Percentiles rank a stretch among this genome's conserved stretches.
Evolutionary conservation across 805 yeast species (phyloP).

Genomic region (Scheffersomyces spartinae): DNA sequence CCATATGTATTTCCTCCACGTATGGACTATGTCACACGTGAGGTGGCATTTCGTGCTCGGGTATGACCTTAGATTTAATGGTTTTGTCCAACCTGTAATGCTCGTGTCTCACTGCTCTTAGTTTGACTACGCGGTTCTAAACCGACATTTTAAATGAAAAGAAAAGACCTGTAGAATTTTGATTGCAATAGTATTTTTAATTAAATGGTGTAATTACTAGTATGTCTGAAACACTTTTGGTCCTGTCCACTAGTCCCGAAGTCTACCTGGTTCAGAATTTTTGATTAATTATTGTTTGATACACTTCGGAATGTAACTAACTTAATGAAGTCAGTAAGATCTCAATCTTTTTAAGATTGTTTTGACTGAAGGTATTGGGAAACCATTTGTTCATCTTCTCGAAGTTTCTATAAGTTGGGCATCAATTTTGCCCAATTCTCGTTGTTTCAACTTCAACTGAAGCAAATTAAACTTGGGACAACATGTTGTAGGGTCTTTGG

Average conservation of each 20-base stretch:
- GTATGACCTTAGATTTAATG: slow-evolving; percentile 72
- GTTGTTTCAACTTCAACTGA: slow-evolving; percentile 52
- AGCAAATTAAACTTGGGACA: slow-evolving; percentile 67
- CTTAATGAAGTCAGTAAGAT: too few relatives aligned
- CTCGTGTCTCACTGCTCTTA: slow-evolving; percentile 37
- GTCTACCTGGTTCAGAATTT: slow-evolving; percentile 3
- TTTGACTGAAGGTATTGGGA: background rate
- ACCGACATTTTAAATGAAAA: slow-evolving; percentile 38
- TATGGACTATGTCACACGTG: slow-evolving; percentile 33
- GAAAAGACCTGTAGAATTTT: too few relatives aligned
- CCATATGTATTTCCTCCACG: slow-evolving; percentile 36
- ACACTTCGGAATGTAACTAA: too few relatives aligned
- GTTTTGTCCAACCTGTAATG: slow-evolving; percentile 44
- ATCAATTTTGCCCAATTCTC: slow-evolving; percentile 45
- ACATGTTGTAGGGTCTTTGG: slow-evolving; percentile 52
- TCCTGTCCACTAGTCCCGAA: slow-evolving; percentile 1
- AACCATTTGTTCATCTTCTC: slow-evolving; percentile 2
- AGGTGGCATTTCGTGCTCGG: slow-evolving; percentile 77
- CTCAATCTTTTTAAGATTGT: background rate
- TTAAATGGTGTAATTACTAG: too few relatives aligned
- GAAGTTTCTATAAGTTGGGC: slow-evolving; percentile 33
- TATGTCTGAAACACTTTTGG: too few relatives aligned
- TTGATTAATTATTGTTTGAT: slow-evolving; percentile 2
- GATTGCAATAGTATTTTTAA: too few relatives aligned
- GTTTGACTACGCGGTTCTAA: slow-evolving; percentile 63